Evolutionary conservation across 768 basidiomycete species (phyloP), one percentile per base, ranked within the genome.

Genomic region (Mycena metata): DNA sequence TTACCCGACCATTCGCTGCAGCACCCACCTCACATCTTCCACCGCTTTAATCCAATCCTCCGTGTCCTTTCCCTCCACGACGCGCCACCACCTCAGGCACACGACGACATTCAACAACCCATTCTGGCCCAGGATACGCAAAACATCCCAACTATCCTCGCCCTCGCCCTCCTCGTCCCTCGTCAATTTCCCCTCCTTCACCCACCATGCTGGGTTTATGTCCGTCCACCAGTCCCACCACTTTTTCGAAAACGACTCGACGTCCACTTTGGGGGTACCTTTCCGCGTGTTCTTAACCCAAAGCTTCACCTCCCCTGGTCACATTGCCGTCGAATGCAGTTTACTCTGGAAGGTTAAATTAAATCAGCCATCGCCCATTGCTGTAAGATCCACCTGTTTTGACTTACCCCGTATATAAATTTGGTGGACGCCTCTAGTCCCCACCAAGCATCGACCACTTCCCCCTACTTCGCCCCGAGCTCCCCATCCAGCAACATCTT

Each of bases 31-130:
- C 9, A 61, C 60, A 17, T 61, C 60, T 11, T 10, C 41, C 8
- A 61, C 60, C 0, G 50, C 60, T 1, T 26, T 13, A 23, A 12
- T 15, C 60, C 60, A 61, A 1, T 51, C 39, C 6, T 15, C 16
- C 24, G 47, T 8, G 1, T 39, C 35, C 5, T 15, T 41, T 1
- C 26, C 36, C 49, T 43, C 12, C 1, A 5, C 23, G 1, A 1
- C 17, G 5, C 50, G 0, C 61, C 61, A 63, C 61, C 61, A 63
- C n/a, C 46, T 63, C 30, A 63, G 26, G 26, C 61, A 63, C 5
- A 33, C 21, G 0, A 63, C n/a, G 1, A 63, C 52, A 15, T 36
- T 63, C 3, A 55, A 17, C 4, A 63, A 23, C 13, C 61, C 52
- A 43, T 63, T 63, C 6, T 11, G 41, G 11, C 61, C 61, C 10